Evolutionary conservation across 129 eudicot genomes (phyloP), one percentile per base, ranked within the genome.

Genomic region (Flaveria ramosissima): DNA sequence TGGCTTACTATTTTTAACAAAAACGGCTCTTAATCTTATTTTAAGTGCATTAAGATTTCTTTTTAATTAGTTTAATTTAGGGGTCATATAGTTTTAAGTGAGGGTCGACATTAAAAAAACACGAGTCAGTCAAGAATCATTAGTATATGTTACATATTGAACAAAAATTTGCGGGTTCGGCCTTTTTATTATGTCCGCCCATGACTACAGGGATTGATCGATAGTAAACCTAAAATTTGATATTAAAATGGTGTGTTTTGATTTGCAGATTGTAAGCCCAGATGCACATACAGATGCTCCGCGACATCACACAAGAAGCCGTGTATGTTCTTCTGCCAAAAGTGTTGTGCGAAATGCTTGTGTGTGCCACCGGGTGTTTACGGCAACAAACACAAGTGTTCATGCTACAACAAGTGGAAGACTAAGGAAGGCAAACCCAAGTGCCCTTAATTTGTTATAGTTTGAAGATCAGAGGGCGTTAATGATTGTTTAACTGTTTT

Each of bases 401-500:
- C 86, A 77, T 88, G 93, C 75, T 88, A 88, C 85, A 88, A 88
- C 80, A 85, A 84, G 60, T 88, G 93, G 93, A 88, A 88, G 88
- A 88, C 93, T 24, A 52, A 86, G 52, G 83, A 88, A 81, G 93
- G 93, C 70, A 70, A 82, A 53, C 93, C 93, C 46, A 89, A 89
- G 78, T 89, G 95, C 57, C 95, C 95, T 75, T 89, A 63, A 83
- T 52, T 57, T 41, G 2, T 46, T 45, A 9, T 66, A 51, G 14
- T 1, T 64, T 50, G 12, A 43, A 10, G n/a, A 68, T 7, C 50
- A 2, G 16, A 55, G 81, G 69, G 76, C 16, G 56, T 55, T 7
- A 52, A n/a, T 26, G 75, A 68, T 30, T 51, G 24, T 43, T 23
- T 77, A 42, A 77, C 36, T 67, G 47, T 69, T 55, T 55, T 41